These are phyloP conservation scores for Ogataea pilisensis DNA, from an alignment of 805 yeast genomes.

Conservation along the genomic window DNA sequence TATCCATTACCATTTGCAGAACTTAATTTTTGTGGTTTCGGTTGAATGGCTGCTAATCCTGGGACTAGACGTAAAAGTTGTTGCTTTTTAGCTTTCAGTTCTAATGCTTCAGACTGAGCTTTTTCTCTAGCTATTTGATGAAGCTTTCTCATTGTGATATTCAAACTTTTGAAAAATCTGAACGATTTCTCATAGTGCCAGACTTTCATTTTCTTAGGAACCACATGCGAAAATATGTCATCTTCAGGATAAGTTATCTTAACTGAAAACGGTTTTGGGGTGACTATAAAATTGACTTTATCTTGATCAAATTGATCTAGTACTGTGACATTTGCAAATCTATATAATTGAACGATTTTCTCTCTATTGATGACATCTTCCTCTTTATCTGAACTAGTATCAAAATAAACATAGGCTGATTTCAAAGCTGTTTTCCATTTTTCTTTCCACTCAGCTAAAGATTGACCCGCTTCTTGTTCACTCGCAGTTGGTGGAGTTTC, in stretches of 20 bases:
- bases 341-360: constrained; percentile 41
- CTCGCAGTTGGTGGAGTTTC: constrained; percentile 35
- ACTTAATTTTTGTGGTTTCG: constrained; percentile 1
- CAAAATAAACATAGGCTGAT: constrained; percentile 45
- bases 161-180: constrained; percentile 48
- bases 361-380: constrained; percentile 35
- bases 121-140: constrained; percentile 26
- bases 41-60: constrained; percentile 6
- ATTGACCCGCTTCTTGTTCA: constrained; percentile 37
- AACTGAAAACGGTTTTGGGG: constrained; percentile 39
- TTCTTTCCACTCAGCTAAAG: constrained; percentile 46
- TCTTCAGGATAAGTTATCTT: constrained; percentile 35
- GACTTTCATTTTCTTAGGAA: constrained; percentile 45
- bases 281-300: constrained; percentile 42
- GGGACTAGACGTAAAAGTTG: constrained; percentile 1
- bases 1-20: constrained; percentile 8
- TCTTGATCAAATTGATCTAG: constrained; percentile 42
- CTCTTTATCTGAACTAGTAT: constrained; percentile 36
- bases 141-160: constrained; percentile 37
- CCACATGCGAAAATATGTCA: constrained; percentile 46
- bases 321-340: constrained; percentile 45
- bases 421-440: constrained; percentile 49
- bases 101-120: neutral
- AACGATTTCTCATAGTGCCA: constrained; percentile 59
- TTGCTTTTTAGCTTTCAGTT: constrained; percentile 1